Percentiles rank a stretch among this genome's conserved stretches.
phyloP scores from a whole-genome alignment of 2,329 filamentous ascomycete genomes.

The Phialophora chinensis region DNA sequence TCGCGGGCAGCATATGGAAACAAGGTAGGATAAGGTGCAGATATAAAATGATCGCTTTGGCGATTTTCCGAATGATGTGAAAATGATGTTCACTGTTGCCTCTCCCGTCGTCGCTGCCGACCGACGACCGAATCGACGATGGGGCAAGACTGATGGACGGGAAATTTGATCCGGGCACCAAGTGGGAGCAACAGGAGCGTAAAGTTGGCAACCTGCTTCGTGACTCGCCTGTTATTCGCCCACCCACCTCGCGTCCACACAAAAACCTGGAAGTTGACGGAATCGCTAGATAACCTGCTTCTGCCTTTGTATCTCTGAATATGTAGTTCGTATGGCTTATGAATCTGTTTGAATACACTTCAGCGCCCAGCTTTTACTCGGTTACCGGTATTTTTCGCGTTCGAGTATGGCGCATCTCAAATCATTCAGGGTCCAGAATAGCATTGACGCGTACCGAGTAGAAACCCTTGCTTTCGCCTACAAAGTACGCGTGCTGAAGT shows the following conservation, averaged over 20 bases:
- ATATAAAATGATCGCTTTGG: not conserved
- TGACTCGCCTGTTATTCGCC: conserved; percentile 17
- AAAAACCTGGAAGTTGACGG: conserved; percentile 19
- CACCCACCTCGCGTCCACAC: conserved; percentile 6
- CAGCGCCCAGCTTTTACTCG: not conserved
- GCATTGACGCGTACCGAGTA: not conserved
- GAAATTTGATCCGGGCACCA: conserved; percentile 15
- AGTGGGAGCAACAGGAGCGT: not conserved
- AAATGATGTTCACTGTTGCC: not conserved
- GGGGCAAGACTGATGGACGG: conserved; percentile 12
- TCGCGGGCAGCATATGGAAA: not conserved
- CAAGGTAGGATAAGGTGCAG: not conserved
- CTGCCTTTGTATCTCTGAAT: not conserved
- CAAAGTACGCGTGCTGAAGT: not conserved
- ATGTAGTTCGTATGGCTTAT: not conserved
- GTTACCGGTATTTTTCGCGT: not conserved
- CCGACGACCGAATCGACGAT: conserved; percentile 7
- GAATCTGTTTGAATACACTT: too few species aligned
- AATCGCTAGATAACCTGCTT: conserved; percentile 1
- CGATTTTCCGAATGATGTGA: not conserved
- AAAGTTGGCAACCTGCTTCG: conserved; percentile 17
- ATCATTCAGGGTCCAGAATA: not conserved
- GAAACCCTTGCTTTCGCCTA: not conserved
- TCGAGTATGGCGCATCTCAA: not conserved
- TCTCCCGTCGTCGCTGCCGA: conserved; percentile 13